Percentiles rank a stretch among this genome's conserved stretches.
These are phyloP conservation scores for Vigna unguiculata DNA, from an alignment of 306 rosid genomes.

Conservation along the genomic window DNA sequence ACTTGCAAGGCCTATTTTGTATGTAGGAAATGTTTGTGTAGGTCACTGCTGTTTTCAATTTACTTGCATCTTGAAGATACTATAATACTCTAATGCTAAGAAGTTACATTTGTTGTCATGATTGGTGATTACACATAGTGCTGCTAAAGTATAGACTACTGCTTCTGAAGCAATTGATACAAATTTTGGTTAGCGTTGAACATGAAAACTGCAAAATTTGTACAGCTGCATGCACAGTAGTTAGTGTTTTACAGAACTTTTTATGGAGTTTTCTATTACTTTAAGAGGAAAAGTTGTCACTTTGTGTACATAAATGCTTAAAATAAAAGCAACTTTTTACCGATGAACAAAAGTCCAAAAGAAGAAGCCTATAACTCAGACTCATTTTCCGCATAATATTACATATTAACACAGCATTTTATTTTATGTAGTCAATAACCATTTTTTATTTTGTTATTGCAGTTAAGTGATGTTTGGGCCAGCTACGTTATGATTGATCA, in stretches of 20 bases:
- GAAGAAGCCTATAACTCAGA: neutral
- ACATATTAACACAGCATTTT: neutral
- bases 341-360: neutral
- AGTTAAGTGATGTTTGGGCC: neutral
- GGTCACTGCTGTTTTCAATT: conserved; percentile 14
- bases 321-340: neutral
- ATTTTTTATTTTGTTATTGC: neutral
- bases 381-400: neutral
- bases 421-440: neutral
- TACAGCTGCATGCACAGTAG: neutral
- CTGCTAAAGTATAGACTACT: neutral
- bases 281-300: neutral
- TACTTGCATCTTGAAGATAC: conserved; percentile 4
- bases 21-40: conserved; percentile 27
- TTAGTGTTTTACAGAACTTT: neutral
- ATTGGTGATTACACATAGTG: neutral
- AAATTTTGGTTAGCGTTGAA: conserved; percentile 21
- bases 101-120: conserved; percentile 21
- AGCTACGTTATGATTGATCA: neutral
- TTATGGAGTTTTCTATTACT: neutral
- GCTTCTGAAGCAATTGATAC: conserved; percentile 1
- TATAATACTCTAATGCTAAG: conserved; percentile 15
- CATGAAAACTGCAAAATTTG: neutral
- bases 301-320: no score
- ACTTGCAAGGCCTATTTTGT: conserved; percentile 29